Evolutionary conservation across 2,329 filamentous ascomycete genomes (phyloP), one percentile per base, ranked within the genome.

Genomic region (Sarocladiaceae sp.): DNA sequence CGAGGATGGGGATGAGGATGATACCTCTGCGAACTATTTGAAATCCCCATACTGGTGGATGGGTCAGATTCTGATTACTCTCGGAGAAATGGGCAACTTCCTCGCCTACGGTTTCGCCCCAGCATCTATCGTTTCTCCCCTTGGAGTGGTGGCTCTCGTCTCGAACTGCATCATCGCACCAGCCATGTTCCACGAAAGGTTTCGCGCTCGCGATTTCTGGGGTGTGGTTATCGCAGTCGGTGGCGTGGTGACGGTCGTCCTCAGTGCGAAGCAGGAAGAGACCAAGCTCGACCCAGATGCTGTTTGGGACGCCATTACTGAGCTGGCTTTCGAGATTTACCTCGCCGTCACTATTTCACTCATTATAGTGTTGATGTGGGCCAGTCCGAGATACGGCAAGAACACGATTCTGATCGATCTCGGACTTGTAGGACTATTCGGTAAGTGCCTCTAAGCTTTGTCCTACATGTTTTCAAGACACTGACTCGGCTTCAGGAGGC

Each of bases 131-230:
- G 94, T 99, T 37, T 97, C 92, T 29, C 94, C 94, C 0, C 77
- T 99, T 5, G 94, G 94, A 10, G 94, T 99, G n/a, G 94, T 99
- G 12, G 94, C 94, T 2, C 76, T 99, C 56, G 86, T 99, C 42
- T 96, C 92, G 40, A 99, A 99, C 71, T 99, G 94, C 69, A 82
- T 99, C 55, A 96, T 99, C 65, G 94, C 94, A 2, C 94, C 94
- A 1, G 84, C 94, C 56, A 85, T 99, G 76, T 86, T 99, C 58
- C 92, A 96, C 64, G 94, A 99, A 71, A 79, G 77, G 49, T 97
- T 99, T 63, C 86, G 94, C 29, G 78, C 78, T 59, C 83, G 90
- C 49, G 94, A 99, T 68, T 87, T 91, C 44, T 84, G 89, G 72
- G 94, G 94, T 10, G 93, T 99, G 4, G 67, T 96, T 25, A 83